Percentiles rank a stretch among this genome's conserved stretches.
Conservation (phyloP, 495 filamentous ascomycete genomes). For the Letharia columbiana region DNA sequence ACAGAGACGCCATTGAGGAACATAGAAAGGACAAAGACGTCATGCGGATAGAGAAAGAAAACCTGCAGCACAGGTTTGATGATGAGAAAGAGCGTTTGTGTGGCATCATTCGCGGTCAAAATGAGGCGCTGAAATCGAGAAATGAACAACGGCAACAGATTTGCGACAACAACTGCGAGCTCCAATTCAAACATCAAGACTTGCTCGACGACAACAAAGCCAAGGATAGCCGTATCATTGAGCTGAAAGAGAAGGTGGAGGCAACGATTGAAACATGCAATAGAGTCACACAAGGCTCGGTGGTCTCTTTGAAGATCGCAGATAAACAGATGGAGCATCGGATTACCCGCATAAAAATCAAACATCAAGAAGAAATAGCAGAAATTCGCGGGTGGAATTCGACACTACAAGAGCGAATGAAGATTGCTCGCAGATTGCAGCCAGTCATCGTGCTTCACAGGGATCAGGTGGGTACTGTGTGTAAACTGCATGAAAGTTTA, state of each 20-base stretch:
- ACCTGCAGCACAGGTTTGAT: neutral
- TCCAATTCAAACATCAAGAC: neutral
- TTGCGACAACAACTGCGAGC: neutral
- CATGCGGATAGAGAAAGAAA: neutral
- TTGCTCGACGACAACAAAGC: neutral
- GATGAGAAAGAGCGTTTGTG: neutral
- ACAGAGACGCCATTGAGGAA: neutral
- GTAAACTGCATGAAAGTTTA: neutral
- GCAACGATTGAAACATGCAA: too few species aligned
- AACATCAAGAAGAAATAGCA: too few species aligned
- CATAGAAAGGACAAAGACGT: neutral
- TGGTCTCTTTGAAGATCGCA: too few species aligned
- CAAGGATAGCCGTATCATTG: neutral
- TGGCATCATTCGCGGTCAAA: too few species aligned
- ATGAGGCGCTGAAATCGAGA: too few species aligned
- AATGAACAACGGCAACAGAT: neutral
- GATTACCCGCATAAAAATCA: too few species aligned
- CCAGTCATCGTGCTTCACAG: too few species aligned
- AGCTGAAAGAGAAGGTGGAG: neutral
- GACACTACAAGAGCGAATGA: too few species aligned
- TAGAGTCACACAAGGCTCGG: too few species aligned
- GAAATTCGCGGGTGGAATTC: too few species aligned
- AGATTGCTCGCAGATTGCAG: too few species aligned
- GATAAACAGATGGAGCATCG: too few species aligned
- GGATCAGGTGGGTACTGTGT: neutral